phyloP scores from a whole-genome alignment of 1,284 basidiomycete species.

The Trametes versicolor region DNA sequence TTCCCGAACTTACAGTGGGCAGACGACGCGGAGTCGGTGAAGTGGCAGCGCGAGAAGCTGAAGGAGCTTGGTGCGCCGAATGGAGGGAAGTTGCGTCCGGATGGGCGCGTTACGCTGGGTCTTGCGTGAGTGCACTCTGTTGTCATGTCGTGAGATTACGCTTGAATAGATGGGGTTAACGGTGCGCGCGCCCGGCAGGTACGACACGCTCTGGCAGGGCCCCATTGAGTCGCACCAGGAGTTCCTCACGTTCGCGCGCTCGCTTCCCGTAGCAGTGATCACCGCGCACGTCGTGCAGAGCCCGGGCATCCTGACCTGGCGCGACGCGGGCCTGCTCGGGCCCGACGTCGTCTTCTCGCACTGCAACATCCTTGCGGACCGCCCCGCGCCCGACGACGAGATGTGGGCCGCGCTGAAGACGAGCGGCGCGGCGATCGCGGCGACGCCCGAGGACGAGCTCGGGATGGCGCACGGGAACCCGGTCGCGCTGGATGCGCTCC shows the following conservation, averaged over 20 bases:
- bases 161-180: background rate
- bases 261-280: constrained; percentile 38
- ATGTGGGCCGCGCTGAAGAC: constrained; percentile 45
- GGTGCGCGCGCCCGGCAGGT: constrained; percentile 23
- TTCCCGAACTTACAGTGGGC: constrained; percentile 40
- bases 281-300: constrained; percentile 46
- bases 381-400: constrained; percentile 42
- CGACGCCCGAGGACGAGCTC: constrained; percentile 48
- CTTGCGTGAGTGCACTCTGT: constrained; percentile 37
- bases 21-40: constrained; percentile 37
- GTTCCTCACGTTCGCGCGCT: constrained; percentile 37
- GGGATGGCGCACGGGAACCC: constrained; percentile 49
- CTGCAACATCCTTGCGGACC: constrained; percentile 44
- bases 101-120: constrained; percentile 48
- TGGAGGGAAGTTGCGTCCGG: constrained; percentile 40
- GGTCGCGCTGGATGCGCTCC: constrained; percentile 43
- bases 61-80: constrained; percentile 40
- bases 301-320: constrained; percentile 39
- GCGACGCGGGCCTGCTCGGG: constrained; percentile 42
- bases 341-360: constrained; percentile 48
- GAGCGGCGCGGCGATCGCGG: constrained; percentile 41
- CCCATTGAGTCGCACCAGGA: constrained; percentile 36
- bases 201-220: constrained; percentile 37
- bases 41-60: constrained; percentile 45
- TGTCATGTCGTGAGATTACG: background rate